These are phyloP conservation scores for Hirsutella thompsonii DNA, from an alignment of 2,329 filamentous ascomycete genomes.

Conservation along the genomic window DNA sequence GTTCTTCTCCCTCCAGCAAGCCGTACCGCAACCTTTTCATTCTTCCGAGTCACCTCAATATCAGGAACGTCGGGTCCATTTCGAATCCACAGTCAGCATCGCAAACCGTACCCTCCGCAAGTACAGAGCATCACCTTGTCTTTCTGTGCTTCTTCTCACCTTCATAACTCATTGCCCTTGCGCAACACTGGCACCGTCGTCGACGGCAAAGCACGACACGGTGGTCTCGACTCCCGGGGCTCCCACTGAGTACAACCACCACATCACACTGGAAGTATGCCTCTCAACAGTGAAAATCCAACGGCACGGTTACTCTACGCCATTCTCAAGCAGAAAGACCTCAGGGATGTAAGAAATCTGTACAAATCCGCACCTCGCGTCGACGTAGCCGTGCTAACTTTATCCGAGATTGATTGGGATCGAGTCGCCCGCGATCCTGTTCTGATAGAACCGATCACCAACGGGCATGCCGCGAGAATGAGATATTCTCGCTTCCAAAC, in stretches of 20 bases:
- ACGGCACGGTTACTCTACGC: constrained; percentile 47
- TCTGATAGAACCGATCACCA: constrained; percentile 39
- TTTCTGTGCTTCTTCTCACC: no score
- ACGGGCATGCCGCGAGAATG: constrained; percentile 49
- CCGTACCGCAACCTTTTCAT: not conserved
- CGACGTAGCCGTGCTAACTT: constrained; percentile 1
- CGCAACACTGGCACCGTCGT: no score
- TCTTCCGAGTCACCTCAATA: not conserved
- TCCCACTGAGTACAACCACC: no score
- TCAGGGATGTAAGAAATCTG: constrained; percentile 41
- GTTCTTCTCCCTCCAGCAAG: not conserved
- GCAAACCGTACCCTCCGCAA: no score
- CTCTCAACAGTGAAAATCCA: constrained; percentile 37
- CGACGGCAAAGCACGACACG: no score
- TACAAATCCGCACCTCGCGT: not conserved
- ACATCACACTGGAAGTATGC: not conserved
- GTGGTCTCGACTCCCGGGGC: no score
- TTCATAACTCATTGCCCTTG: not conserved
- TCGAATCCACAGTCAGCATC: no score
- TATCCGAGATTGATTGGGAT: constrained; percentile 43
- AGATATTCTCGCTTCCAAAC: constrained; percentile 39
- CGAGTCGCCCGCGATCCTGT: constrained; percentile 41
- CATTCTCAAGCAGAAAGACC: constrained; percentile 45
- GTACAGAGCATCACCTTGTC: no score
- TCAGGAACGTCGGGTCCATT: no score